Percentiles rank a stretch among this genome's conserved stretches.
These are phyloP conservation scores for Blastobotrys mokoenaii DNA, from an alignment of 805 yeast genomes.

Conservation along the genomic window DNA sequence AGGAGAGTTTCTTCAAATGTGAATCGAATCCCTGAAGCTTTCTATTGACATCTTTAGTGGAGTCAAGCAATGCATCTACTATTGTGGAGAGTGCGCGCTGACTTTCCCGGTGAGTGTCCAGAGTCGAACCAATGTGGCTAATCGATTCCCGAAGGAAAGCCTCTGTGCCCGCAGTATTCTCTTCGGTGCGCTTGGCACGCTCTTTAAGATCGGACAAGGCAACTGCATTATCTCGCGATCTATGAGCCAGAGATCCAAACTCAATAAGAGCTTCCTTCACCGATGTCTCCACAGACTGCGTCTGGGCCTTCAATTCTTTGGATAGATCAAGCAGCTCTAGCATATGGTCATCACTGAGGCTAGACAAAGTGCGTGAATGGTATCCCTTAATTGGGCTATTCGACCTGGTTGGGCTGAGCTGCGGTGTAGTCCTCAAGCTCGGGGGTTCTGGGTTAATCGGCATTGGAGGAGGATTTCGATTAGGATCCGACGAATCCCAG, in stretches of 20 bases:
- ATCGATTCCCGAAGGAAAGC: constrained; percentile 12
- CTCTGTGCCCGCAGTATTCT: constrained; percentile 12
- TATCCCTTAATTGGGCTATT: constrained; percentile 19
- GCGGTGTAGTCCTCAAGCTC: constrained; percentile 9
- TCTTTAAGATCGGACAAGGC: constrained; percentile 23
- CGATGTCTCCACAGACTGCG: constrained; percentile 26
- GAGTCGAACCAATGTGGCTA: constrained; percentile 2
- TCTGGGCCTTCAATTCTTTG: constrained; percentile 24
- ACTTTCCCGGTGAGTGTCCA: constrained; percentile 13
- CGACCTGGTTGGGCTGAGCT: constrained; percentile 6
- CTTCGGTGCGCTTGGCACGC: constrained; percentile 17
- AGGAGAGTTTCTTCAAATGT: not conserved
- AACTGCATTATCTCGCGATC: constrained; percentile 31
- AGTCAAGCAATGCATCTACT: constrained; percentile 13
- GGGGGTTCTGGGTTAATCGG: constrained; percentile 35
- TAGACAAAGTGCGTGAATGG: constrained; percentile 14
- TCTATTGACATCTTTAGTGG: constrained; percentile 8
- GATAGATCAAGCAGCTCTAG: constrained; percentile 24
- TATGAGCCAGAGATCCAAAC: constrained; percentile 26
- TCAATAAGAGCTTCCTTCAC: constrained; percentile 27
- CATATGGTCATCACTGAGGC: constrained; percentile 11
- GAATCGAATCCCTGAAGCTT: constrained; percentile 9
- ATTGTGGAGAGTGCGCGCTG: constrained; percentile 11
- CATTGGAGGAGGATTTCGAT: constrained; percentile 34
- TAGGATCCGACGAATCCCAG: constrained; percentile 37